Base-by-base conservation (phyloP, 306 rosid species). In the Lotus japonicus region DNA sequence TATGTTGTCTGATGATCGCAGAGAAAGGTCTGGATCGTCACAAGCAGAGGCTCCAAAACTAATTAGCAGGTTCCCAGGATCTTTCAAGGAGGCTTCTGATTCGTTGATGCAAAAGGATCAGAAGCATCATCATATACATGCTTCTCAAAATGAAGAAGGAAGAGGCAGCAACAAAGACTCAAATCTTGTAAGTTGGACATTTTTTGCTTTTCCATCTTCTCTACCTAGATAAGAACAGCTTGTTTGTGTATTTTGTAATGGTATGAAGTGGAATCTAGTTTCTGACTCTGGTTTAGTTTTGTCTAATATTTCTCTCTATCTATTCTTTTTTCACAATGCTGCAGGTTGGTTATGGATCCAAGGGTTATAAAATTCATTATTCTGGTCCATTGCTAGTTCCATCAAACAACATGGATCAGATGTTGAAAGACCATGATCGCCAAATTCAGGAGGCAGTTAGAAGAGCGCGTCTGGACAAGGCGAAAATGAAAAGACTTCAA, bases 401-500 rank as follows among this genome's bases (percentile, higher is more conserved):
- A n/a, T 90, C 97, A 9, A 83, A 89, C 80, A 95, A 95, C 85
- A 80, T 81, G 90, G 99, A 94, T 50, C 99, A 95, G 86, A 82
- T 90, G 97, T 77, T 95, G 82, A 95, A 95, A 83, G 99, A 95
- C 77, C 97, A 95, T 0, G 97, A 95, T 73, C 91, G 97, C 44
- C 99, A 95, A 16, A 91, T 95, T 75, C 99, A 95, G 70, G 99
- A 95, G 82, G 97, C 90, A 2, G 95, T 81, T 64, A 77, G 97
- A 85, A 84, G 95, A 31, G 36, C 36, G 36, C 36, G 36, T 31
- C 7, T 31, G 7, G 36, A 31, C 36, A 31, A 31, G 36, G 36
- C 36, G 7, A 31, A 31, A 31, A 31, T 78, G 76, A 75, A 95
- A 72, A 90, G 84, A 74, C 80, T 79, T 71, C 97, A 95, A 76